Evolutionary conservation across 2,329 filamentous ascomycete genomes (phyloP).

Genomic region (Penicillium sp.): DNA sequence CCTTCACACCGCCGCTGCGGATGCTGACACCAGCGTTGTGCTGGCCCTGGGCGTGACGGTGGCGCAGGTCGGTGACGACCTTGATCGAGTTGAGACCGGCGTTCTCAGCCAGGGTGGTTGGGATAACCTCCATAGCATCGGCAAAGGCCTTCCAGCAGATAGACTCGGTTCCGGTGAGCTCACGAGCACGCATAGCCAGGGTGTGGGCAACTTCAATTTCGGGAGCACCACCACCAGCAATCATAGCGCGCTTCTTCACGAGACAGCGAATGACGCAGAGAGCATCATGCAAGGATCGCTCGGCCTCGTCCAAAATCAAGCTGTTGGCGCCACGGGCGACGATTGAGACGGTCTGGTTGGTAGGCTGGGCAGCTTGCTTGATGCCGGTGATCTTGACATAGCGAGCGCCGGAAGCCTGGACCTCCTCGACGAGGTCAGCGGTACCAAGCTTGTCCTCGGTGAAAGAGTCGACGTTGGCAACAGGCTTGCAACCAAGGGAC

Average conservation of each 20-base stretch:
- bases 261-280: slow-evolving; percentile 96
- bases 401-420: slow-evolving; percentile 79
- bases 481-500: slow-evolving; percentile 96
- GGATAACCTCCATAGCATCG: slow-evolving; percentile 94
- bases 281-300: slow-evolving; percentile 93
- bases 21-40: slow-evolving; percentile 97
- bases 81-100: slow-evolving; percentile 98
- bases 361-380: slow-evolving; percentile 60
- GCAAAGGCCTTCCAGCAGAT: slow-evolving; percentile 99
- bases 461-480: slow-evolving; percentile 97
- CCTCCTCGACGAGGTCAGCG: slow-evolving; percentile 91
- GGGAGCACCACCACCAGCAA: slow-evolving; percentile 91
- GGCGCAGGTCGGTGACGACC: slow-evolving; percentile 92
- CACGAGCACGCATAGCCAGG: slow-evolving; percentile 76
- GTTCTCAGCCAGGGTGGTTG: slow-evolving; percentile 95
- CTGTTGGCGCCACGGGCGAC: slow-evolving; percentile 92
- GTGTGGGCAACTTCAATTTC: slow-evolving; percentile 94
- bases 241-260: slow-evolving; percentile 99
- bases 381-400: slow-evolving; percentile 95
- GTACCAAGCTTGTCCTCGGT: slow-evolving; percentile 96
- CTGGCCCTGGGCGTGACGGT: slow-evolving; percentile 92
- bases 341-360: slow-evolving; percentile 82
- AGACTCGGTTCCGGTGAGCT: slow-evolving; percentile 83
- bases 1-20: slow-evolving; percentile 94
- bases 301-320: slow-evolving; percentile 93